A percentile compares a stretch with the other conserved stretches of the same genome.
These are phyloP conservation scores for Lotus japonicus DNA, from an alignment of 306 rosid genomes.

Conservation along the genomic window DNA sequence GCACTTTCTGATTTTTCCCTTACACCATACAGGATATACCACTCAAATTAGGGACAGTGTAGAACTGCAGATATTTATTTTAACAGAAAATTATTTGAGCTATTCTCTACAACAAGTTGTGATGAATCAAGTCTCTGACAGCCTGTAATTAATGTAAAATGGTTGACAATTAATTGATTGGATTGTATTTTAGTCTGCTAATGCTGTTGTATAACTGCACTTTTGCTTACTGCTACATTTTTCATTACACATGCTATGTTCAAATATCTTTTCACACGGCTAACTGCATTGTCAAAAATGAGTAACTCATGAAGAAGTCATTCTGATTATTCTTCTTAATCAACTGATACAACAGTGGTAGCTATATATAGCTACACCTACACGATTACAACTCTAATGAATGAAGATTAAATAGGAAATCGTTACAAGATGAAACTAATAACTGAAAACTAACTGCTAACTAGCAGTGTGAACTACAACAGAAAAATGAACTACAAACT, in stretches of 20 bases:
- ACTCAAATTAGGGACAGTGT: not conserved
- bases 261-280: not conserved
- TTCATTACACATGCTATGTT: not conserved
- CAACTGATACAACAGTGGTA: no score
- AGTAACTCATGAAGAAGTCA: no score
- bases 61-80: conserved; percentile 7
- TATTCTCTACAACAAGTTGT: not conserved
- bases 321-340: no score
- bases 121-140: not conserved
- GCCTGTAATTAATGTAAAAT: not conserved
- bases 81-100: not conserved
- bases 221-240: not conserved
- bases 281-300: not conserved
- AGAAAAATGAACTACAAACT: no score
- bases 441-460: no score
- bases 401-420: no score
- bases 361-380: no score
- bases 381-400: no score
- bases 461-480: no score
- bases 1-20: not conserved
- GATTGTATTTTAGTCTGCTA: not conserved
- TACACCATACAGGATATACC: not conserved
- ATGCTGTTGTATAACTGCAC: not conserved
- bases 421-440: no score
- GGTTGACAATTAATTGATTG: not conserved